Evolutionary conservation across 805 yeast genomes (phyloP), one percentile per base, ranked within the genome.

Genomic region (Candida saitoana): DNA sequence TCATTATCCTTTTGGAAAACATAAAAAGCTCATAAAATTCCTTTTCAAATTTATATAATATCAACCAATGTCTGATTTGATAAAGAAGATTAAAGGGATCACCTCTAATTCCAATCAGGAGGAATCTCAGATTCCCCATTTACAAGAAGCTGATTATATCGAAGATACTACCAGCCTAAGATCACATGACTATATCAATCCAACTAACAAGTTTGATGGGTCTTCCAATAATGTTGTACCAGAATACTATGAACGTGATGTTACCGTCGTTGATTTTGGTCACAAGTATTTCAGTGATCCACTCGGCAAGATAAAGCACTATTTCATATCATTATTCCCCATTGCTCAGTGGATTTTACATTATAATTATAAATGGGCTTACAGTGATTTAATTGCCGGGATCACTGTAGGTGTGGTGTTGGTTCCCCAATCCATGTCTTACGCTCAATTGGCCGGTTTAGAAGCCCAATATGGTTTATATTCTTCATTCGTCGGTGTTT

Each of bases 361-460:
- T 57, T 90, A 90, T 65, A 90, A 90, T 57, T 54, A 71, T 8
- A 73, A 74, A 20, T 90, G 97, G 97, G 65, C 83, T 12, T 78
- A 79, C 44, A 78, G 87, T 22, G 97, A 90, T 63, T 62, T 90
- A 48, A 81, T 89, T 42, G 96, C 97, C 2, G 97, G 97, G 59
- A 74, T 90, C 45, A 87, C 97, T 1, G 96, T 90, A 16, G 97
- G 97, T 35, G 80, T 86, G 47, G 96, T 90, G 15, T 74, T 89
- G 50, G 96, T 90, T 22, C 97, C 97, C 3, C 97, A 90, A 63
- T 82, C 93, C 3, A 90, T 90, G 97, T 89, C 96, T 0, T 90
- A 90, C 59, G 97, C 97, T 6, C 80, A 77, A 56, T 67, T 90
- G 47, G 97, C 97, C 4, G 81, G 85, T 4, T 73, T 90, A 46